Evolutionary conservation across 148 eudicot genomes (phyloP), one percentile per base, ranked within the genome.

Genomic region (Rhododendron mucronatum): DNA sequence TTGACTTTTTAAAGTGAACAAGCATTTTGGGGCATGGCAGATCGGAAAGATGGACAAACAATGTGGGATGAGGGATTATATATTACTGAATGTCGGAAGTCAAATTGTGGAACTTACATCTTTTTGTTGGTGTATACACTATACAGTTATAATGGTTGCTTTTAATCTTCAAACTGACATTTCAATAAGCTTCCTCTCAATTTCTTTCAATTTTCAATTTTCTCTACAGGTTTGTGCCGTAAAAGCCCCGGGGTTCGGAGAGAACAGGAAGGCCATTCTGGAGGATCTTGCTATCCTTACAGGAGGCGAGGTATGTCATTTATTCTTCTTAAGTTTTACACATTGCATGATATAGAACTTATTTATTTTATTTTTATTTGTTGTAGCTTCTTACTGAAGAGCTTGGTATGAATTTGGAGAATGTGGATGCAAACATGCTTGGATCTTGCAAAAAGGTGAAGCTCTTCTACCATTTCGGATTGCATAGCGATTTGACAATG

Each of bases 171-270:
- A n/a, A 45, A 51, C 59, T 2, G 20, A 23, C 7, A 26, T 78
- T 30, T 65, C 45, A 44, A 48, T 33, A 51, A 69, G 11, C 83
- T 16, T 41, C 44, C 16, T 75, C 73, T 5, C 16, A 37, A 45
- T 47, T 67, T 69, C 8, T 28, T 65, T 65, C 59, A 5, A 45
- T 33, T 83, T 14, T 80, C 44, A 30, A 30, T 30, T 30, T 30
- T 30, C 1, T 83, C 16, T 63, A 44, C 86, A 96, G 98, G 93
- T 94, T 76, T 97, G 98, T 91, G 98, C 99, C 71, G 85, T 97
- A 51, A 97, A 97, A 90, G 98, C 99, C 65, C 99, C 98, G 75
- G 99, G 98, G 11, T 97, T 95, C 87, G 98, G 98, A 79, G 99
- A 97, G 85, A 95, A 94, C 76, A 93, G 99, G 84, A 97, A 97